Base-by-base conservation (phyloP, 164 flowering plant genomes). In the Tetracentron sinense region DNA sequence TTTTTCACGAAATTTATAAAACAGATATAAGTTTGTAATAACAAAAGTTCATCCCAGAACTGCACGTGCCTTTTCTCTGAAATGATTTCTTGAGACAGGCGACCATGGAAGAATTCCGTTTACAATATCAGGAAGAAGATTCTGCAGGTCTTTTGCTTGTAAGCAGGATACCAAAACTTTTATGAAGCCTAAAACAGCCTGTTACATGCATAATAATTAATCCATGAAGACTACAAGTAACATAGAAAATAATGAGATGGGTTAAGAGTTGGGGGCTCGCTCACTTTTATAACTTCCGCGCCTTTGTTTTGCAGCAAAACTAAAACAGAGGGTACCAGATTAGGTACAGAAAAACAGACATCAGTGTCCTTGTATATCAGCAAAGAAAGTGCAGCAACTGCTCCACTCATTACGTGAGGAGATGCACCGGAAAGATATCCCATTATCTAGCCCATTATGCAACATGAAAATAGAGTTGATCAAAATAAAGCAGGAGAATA, bases 361-460 rank as follows among this genome's bases (percentile, higher is more conserved):
- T 81, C 72, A 15, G 79, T 63, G 35, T 91, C 90, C 44, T 77
- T 75, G 68, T 84, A 80, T n/a, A 89, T 76, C 62, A 94, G 72
- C 58, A 89, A 71, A 22, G 99, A 94, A 35, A 94, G 79, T 23
- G 88, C 97, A 72, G 99, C 85, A 27, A 94, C 83, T 54, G 93
- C 97, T 69, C 87, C 99, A 73, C 96, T 94, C 70, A 71, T 89
- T 63, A 89, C 82, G 23, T 87, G 86, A 60, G 99, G 96, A 67
- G 96, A 81, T 53, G 96, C 74, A 54, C 88, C 93, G 72, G 96
- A 88, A 58, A 94, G 89, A 77, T 91, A 88, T 15, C 89, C 97
- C 75, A 81, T 64, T 63, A 94, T 82, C 98, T 94, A 82, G 63
- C 48, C 8, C 70, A 62, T 49, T 27, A 21, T 8, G 28, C 30